Evolutionary conservation across 1,139 yeast genomes (phyloP), one percentile per base, ranked within the genome.

Genomic region (Blastobotrys elegans): DNA sequence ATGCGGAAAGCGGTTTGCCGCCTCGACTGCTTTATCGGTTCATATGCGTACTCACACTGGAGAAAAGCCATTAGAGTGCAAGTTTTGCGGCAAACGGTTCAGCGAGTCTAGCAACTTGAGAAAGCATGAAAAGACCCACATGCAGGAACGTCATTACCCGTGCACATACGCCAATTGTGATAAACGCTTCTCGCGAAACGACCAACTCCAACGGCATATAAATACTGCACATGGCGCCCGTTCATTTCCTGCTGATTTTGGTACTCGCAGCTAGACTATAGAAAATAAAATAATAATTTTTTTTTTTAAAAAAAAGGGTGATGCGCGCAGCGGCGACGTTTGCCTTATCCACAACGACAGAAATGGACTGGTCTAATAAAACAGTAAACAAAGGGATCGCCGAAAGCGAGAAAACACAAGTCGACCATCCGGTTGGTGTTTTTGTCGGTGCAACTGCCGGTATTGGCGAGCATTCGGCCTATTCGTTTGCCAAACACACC

Each of bases 1-100:
- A 44, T 90, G 97, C 67, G 80, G 80, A 22, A 86, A 88, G 64
- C 70, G 86, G 53, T 94, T 90, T 63, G 74, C 80, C 1, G 77
- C 79, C 2, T 68, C 76, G 26, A 72, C 79, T 8, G 79, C 82
- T 5, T 60, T 78, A 29, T 71, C 76, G 13, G 79, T 79, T 7
- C 98, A 92, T 68, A 63, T 77, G 59, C 71, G 98, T 47, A 82
- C 80, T 0, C 98, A 92, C 62, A 86, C 96, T 0, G 98, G 97
- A 4, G 97, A 85, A 53, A 87, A 86, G 63, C 97, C 97, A 1
- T 72, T 89, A 55, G 70, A 66, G 38, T 92, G 98, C 65, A 82
- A 81, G 55, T 76, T 78, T 69, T 92, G 98, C 64, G 83, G 79
- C 21, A 88, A 87, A 64, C 69, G 88, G 46, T 92, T 92, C 61